Conservation (phyloP, 441 rosid species). For the Breynia disticha region DNA sequence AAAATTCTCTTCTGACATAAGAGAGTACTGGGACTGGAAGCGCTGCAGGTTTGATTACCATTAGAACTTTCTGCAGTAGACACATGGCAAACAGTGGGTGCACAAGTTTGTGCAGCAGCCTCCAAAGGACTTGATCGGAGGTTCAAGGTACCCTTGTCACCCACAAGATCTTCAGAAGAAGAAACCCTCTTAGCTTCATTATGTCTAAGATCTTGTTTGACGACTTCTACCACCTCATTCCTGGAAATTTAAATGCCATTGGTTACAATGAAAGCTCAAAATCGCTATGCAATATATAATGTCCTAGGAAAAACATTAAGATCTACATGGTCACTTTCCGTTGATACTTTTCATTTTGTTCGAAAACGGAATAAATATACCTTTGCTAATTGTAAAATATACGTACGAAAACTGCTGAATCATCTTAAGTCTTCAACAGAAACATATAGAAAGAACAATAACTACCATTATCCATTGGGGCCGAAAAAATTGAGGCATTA, state of each 20-base stretch:
- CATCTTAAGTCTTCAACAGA: no score
- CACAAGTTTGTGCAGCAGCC: slow-evolving; percentile 41
- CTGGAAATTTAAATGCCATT: slow-evolving; percentile 16
- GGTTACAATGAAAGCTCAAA: not conserved
- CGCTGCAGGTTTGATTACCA: slow-evolving; percentile 38
- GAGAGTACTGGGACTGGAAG: slow-evolving; percentile 45
- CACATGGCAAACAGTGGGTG: slow-evolving; percentile 41
- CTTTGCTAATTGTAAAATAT: no score
- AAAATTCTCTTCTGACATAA: slow-evolving; percentile 34
- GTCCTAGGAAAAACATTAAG: slow-evolving; percentile 2
- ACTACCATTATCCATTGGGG: not conserved
- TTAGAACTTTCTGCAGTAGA: slow-evolving; percentile 75
- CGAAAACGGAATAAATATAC: no score
- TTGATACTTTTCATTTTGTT: no score
- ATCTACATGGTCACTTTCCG: not conserved
- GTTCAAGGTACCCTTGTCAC: slow-evolving; percentile 24
- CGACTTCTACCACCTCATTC: slow-evolving; percentile 26
- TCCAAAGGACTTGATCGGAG: slow-evolving; percentile 35
- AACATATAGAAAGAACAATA: slow-evolving; percentile 1
- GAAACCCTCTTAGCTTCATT: slow-evolving; percentile 24
- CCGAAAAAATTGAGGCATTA: not conserved
- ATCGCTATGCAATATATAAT: not conserved
- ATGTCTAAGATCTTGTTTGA: slow-evolving; percentile 23
- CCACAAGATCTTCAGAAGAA: slow-evolving; percentile 30
- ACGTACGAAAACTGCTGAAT: no score